Conservation (phyloP, 2,329 filamentous ascomycete species). For the Nemania sp. region DNA sequence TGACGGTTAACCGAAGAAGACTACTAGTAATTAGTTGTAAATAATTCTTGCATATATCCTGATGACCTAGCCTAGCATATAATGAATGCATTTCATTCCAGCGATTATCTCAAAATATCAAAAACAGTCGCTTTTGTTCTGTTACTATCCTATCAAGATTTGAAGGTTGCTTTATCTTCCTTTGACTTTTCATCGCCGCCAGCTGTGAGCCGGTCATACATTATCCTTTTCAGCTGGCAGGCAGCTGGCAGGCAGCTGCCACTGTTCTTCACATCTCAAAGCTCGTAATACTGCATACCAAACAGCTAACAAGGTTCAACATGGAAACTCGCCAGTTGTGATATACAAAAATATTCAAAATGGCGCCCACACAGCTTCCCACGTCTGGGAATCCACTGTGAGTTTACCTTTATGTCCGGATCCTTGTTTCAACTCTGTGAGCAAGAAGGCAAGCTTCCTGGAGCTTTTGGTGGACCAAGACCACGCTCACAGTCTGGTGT, state of each 20-base stretch:
- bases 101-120: background rate
- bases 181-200: no score
- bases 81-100: conserved; percentile 4
- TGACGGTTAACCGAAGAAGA: conserved; percentile 49
- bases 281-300: no score
- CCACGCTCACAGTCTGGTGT: no score
- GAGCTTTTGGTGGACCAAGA: no score
- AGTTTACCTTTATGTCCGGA: conserved; percentile 33
- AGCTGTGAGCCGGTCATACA: background rate
- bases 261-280: background rate
- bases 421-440: no score
- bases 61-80: conserved; percentile 6
- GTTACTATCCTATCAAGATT: background rate
- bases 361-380: conserved; percentile 45
- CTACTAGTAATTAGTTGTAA: conserved; percentile 15
- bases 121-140: background rate
- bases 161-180: no score
- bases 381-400: conserved; percentile 49
- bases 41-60: conserved; percentile 11
- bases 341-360: conserved; percentile 18
- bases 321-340: background rate
- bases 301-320: background rate
- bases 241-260: background rate
- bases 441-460: background rate
- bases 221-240: background rate